Base-by-base conservation (phyloP, 129 eudicot genomes). In the Flaveria robusta region DNA sequence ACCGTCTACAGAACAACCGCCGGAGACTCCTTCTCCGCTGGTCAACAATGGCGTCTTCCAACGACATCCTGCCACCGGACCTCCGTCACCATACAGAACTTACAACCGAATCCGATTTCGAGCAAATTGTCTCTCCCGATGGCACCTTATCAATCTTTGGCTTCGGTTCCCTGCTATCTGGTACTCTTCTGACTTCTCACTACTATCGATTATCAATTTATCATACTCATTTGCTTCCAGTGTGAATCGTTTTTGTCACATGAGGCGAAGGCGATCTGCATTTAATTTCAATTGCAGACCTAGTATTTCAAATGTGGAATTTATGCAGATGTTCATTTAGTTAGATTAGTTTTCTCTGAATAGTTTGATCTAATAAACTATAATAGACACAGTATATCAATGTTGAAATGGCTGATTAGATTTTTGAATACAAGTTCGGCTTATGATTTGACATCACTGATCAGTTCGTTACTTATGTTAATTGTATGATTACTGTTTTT, bases 101-200 rank as follows among this genome's bases (percentile, higher is more conserved):
- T 77, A 68, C 69, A 39, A 76, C 80, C 20, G 90, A 85, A 51
- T 76, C 91, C 65, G 97, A 94, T 86, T 94, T 94, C 72, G 86
- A 87, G 9, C 79, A 20, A 74, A 86, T 91, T 78, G 88, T 84
- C 49, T 82, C 93, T 19, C 86, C 92, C 50, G 88, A 86, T 55
- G 96, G 91, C 42, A 82, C 85, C 41, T 47, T 95, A 80, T 91
- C 97, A 54, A 71, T 95, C 51, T 91, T 94, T 62, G 99, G 99
- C 71, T 95, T 95, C 79, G 97, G 97, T 34, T 95, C 97, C 51
- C 91, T 95, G 70, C 92, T 95, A 68, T 95, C 96, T 9, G 99
- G 99, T 95, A 80, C 59, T 74, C 64, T 41, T 60, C 59, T 1
- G 26, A 54, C 24, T 63, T 60, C 59, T 1, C 37, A 54, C 24